Base-by-base conservation (phyloP, 2,329 filamentous ascomycete genomes). In the Cladosporium sp. region DNA sequence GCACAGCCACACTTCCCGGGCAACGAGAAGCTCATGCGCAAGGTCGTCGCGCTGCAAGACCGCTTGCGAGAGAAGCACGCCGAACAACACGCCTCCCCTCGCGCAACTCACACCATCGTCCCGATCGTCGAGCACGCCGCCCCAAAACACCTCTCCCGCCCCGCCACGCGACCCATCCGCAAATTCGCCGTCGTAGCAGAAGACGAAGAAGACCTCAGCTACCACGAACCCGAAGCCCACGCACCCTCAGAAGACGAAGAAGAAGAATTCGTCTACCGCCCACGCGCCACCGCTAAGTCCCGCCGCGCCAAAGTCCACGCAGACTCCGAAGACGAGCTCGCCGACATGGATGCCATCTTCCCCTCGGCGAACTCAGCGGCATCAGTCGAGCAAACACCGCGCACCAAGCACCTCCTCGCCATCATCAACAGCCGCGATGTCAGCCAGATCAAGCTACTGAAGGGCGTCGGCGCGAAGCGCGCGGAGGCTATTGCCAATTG, bases 1-100 rank as follows among this genome's bases (percentile, higher is more conserved):
- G 94, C 94, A 0, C 80, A 92, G 62, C 90, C 92, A 0, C 95
- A 88, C 78, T 98, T 98, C 72, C 93, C 93, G 0, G 89, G 88
- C 1, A 95, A 97, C 75, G 85, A 88, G 59, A 97, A 94, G 79
- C 82, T 90, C n/a, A 80, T 80, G 32, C 69, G 76, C 36, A 89
- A 88, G 76, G 87, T 89, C 71, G 77, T 79, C 28, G 78, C 73
- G 21, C 71, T 89, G 64, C 81, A 85, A 71, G 82, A 86, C 49
- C 83, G 82, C 41, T 78, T 87, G 49, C 77, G 74, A 57, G 74
- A 69, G 49, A 82, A 78, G 74, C 77, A 74, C 54, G 78, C 75
- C 36, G 73, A 71, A n/a, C 72, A 68, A 51, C 64, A 64, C 28
- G 36, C 21, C 24, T 28, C 61, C 28, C 32, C 47, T 21, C 47